Base-by-base conservation (phyloP, 176 grass and related monocot genomes). In the Aegilops umbellulata region DNA sequence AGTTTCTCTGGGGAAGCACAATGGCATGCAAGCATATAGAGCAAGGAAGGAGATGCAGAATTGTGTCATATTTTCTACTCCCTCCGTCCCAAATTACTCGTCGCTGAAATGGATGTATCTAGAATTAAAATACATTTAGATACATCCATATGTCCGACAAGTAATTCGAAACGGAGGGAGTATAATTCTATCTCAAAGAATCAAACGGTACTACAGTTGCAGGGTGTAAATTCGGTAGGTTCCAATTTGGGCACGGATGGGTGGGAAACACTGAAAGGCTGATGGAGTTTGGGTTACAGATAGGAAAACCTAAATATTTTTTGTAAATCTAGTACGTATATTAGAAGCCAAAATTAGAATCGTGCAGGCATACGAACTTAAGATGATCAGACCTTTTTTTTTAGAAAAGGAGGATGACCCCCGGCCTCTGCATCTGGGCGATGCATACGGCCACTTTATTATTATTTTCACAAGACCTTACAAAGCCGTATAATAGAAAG, bases 161-260 rank as follows among this genome's bases (percentile, higher is more conserved):
- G n/a, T n/a, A n/a, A n/a, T n/a, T n/a, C n/a, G n/a, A n/a, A n/a
- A n/a, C n/a, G 29, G 29, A 29, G 34, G 36, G 36, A 39, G 39
- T 42, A 30, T 27, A 74, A 74, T 47, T 74, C 42, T 29, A 16
- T 0, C 70, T 44, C n/a, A 25, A 23, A 51, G 27, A 74, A 60
- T 75, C 30, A 29, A 19, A 22, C 34, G 65, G 26, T 10, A 32
- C 24, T 16, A 29, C 32, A 24, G 42, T 64, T 79, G 2, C 36
- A 90, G 58, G 15, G 51, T 47, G 22, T 67, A 32, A 16, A 29
- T 73, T 89, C 78, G 64, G 22, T 77, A 79, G 24, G 41, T 79
- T 47, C 57, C 23, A 23, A 63, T 83, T 65, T 79, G 66, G 58
- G 60, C 26, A 23, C 12, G 53, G 73, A 23, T 68, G 39, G 22